Evolutionary conservation across 352 stramenopile species (phyloP), one percentile per base, ranked within the genome.

Genomic region (Globisporangium splendens): DNA sequence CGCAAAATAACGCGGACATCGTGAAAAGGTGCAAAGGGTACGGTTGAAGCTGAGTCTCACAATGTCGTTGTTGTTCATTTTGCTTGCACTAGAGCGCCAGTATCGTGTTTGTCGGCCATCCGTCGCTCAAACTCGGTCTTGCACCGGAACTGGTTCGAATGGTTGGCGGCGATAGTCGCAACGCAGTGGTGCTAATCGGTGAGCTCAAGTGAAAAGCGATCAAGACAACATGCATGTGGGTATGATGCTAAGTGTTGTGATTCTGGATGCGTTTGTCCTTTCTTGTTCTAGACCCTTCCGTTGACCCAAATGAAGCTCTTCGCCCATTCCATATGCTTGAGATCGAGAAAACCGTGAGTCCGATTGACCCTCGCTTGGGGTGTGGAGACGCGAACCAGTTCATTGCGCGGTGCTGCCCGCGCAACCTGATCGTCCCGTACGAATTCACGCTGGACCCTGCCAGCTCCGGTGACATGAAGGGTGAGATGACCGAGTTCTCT

Each of bases 321-420:
- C 64, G 62, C 13, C 66, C 75, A 21, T 92, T 88, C 18, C 76
- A 79, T 47, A 65, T 71, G 12, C 67, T 87, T 11, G 59, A 76
- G 38, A 82, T 95, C 38, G 83, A 95, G 51, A 89, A 91, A 46
- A 87, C 93, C 66, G 59, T 67, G 31, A 90, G 80, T 21, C 77
- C 80, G 12, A 91, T 95, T 33, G 86, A 95, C 38, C 75, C 83
- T 17, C 73, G 83, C 8, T 66, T 95, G 55, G 90, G 77, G 55
- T 95, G 86, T 56, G 86, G 86, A 1, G 85, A 95, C 50, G 86
- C 79, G 22, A 95, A 95, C 59, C 86, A 92, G 62, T 85, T 95
- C 31, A 88, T 95, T 43, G 77, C 84, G 1, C 80, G 86, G 4
- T 95, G 86, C 54, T 77, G 68, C 13, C 86, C 86, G 8, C 75